Evolutionary conservation across 1,139 yeast species (phyloP).

Genomic region (Citeromyces siamensis): DNA sequence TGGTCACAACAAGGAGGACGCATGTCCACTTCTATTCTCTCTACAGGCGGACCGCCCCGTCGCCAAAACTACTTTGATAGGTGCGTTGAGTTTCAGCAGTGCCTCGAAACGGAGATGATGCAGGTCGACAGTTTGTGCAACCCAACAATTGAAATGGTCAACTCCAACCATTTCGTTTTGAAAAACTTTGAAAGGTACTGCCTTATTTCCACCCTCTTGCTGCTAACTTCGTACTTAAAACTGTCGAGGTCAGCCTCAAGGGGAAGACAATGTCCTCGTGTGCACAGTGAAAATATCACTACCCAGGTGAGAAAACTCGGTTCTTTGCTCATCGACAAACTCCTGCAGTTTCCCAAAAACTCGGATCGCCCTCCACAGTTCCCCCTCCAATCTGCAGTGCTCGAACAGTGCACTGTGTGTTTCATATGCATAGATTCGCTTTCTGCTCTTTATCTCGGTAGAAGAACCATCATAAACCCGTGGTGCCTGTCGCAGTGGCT

Average conservation of each 20-base stretch:
- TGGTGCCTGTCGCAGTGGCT: neutral
- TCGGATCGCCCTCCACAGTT: neutral
- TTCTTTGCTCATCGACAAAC: slow-evolving; percentile 1
- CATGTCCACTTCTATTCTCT: neutral
- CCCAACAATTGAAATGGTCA: neutral
- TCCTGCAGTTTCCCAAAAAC: too few relatives aligned
- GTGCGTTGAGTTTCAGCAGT: neutral
- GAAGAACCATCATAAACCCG: neutral
- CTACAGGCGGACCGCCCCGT: neutral
- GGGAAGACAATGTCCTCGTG: neutral
- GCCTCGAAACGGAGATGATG: neutral
- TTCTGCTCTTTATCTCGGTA: neutral
- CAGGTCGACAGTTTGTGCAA: neutral
- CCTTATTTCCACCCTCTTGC: neutral
- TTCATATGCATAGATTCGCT: neutral
- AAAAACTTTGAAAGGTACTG: neutral
- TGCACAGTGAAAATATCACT: neutral
- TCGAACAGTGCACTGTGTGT: neutral
- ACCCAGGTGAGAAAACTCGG: neutral
- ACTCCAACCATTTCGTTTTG: neutral
- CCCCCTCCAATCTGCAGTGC: neutral
- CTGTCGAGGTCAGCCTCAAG: too few relatives aligned
- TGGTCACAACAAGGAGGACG: neutral
- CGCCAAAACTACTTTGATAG: neutral
- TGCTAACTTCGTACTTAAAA: neutral